Evolutionary conservation across 352 stramenopile genomes (phyloP).

Genomic region (Phytophthora boehmeriae): DNA sequence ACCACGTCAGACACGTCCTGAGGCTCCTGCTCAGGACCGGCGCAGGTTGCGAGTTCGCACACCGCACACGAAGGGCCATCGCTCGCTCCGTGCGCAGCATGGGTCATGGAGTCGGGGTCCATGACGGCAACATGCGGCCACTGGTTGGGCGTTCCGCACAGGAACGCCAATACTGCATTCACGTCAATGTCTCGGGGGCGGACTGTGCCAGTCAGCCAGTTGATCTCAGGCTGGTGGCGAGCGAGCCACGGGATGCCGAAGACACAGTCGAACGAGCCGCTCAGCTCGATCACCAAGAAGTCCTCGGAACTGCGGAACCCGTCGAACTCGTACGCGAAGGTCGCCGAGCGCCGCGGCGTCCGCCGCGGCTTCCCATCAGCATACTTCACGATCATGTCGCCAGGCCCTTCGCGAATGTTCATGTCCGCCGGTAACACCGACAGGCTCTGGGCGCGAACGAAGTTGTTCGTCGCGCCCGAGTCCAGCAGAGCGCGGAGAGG

Average conservation of each 20-base stretch:
- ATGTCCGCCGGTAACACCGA: conserved; percentile 19
- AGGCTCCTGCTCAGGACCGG: conserved; percentile 14
- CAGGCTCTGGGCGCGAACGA: conserved; percentile 20
- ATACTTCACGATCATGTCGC: no score
- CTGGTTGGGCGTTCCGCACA: conserved; percentile 9
- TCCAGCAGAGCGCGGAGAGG: no score
- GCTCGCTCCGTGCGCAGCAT: conserved; percentile 5
- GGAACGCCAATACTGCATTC: conserved; percentile 16
- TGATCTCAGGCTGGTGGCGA: conserved; percentile 29
- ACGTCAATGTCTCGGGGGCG: no score
- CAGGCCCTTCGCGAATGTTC: conserved; percentile 7
- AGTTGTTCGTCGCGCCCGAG: no score
- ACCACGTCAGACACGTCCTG: conserved; percentile 15
- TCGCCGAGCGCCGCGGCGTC: conserved; percentile 14
- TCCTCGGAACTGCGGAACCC: conserved; percentile 21
- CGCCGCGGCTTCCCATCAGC: no score
- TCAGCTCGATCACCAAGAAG: conserved; percentile 42
- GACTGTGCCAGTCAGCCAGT: conserved; percentile 24
- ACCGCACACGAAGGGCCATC: conserved; percentile 24
- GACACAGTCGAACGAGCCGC: no score
- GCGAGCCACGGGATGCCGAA: conserved; percentile 39
- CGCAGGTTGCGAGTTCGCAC: conserved; percentile 3
- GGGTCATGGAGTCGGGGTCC: conserved; percentile 14
- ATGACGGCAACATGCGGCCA: conserved; percentile 22
- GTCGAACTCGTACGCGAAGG: conserved; percentile 27